Evolutionary conservation across 1,284 basidiomycete genomes (phyloP).

Genomic region (Moesziomyces globuligerus): DNA sequence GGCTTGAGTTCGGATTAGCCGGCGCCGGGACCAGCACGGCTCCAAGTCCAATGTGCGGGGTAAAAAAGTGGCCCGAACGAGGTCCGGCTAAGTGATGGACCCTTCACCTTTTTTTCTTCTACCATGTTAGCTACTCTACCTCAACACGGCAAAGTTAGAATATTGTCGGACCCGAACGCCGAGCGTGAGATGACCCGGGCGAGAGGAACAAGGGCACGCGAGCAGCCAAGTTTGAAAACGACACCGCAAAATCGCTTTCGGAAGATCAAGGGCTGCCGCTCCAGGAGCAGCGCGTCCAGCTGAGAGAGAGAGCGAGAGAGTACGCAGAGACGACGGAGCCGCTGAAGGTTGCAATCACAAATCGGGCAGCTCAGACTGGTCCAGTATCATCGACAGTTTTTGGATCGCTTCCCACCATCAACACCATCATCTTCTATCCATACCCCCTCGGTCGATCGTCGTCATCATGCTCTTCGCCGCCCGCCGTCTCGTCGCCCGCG

Average conservation of each 20-base stretch:
- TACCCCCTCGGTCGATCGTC: conserved; percentile 5
- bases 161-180: conserved; percentile 25
- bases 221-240: conserved; percentile 11
- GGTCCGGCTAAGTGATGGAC: conserved; percentile 6
- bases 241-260: conserved; percentile 13
- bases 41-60: conserved; percentile 9
- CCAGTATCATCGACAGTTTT: conserved; percentile 11
- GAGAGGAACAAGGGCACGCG: conserved; percentile 14
- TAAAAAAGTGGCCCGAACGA: too few relatives aligned
- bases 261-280: conserved; percentile 29
- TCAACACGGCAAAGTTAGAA: too few relatives aligned
- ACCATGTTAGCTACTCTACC: not conserved
- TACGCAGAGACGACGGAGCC: not conserved
- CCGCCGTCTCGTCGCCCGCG: conserved; percentile 45
- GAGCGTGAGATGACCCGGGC: conserved; percentile 7
- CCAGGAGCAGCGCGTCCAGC: not conserved
- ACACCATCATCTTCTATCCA: conserved; percentile 5
- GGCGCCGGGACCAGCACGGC: conserved; percentile 21
- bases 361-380: not conserved
- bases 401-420: conserved; percentile 6
- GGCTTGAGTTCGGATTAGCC: conserved; percentile 15
- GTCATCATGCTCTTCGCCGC: conserved; percentile 49
- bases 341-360: not conserved
- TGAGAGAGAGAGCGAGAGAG: conserved; percentile 2
- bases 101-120: not conserved